These are phyloP conservation scores for Angomonas deanei DNA, from an alignment of 208 protist genomes.

Conservation along the genomic window DNA sequence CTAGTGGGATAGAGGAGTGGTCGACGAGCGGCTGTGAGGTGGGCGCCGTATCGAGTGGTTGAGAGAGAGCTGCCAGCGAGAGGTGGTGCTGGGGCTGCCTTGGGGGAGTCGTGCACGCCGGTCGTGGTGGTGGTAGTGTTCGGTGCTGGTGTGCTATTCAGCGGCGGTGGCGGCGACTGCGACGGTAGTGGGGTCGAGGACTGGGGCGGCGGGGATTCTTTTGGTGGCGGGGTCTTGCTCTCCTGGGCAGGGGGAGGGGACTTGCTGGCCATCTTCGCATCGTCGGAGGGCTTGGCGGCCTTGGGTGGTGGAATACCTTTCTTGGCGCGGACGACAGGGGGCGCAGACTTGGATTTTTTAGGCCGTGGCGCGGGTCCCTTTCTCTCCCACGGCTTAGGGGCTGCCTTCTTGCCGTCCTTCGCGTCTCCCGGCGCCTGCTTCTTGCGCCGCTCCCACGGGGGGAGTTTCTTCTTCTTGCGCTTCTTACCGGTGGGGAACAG, in stretches of 20 bases:
- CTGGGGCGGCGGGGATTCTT: neutral
- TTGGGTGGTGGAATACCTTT: neutral
- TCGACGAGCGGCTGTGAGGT: no score
- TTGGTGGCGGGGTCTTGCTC: no score
- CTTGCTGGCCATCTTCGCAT: no score
- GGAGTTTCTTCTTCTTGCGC: slow-evolving; percentile 24
- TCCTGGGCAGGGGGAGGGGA: no score
- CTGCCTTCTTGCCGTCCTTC: no score
- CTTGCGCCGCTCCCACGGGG: slow-evolving; percentile 30
- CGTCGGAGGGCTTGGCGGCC: no score
- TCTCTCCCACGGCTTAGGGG: no score
- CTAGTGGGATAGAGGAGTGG: no score
- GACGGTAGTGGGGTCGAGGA: neutral
- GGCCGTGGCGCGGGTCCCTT: neutral
- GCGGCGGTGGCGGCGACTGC: slow-evolving; percentile 8
- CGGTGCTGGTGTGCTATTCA: neutral
- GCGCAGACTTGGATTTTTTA: slow-evolving; percentile 7
- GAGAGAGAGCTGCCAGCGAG: neutral
- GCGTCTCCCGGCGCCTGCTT: no score
- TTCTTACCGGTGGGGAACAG: slow-evolving; percentile 22
- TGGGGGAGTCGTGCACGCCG: neutral
- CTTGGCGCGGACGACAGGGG: slow-evolving; percentile 2
- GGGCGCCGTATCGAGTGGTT: neutral
- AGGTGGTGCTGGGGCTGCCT: neutral
- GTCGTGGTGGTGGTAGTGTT: slow-evolving; percentile 3